These are phyloP conservation scores for Jamesozyma lodderae DNA, from an alignment of 805 yeast species.

Conservation along the genomic window DNA sequence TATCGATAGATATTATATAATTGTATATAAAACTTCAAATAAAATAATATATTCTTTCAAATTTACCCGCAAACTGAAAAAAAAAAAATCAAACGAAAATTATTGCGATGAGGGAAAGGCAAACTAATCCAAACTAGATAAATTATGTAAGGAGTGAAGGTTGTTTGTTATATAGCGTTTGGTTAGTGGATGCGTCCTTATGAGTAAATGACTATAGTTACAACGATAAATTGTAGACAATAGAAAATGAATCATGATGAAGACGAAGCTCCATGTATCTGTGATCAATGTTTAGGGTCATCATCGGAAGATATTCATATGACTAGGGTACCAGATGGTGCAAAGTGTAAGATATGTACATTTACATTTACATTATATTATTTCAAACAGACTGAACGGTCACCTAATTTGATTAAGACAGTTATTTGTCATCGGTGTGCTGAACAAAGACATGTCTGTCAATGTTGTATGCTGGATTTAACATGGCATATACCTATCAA, in stretches of 20 bases:
- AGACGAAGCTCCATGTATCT: conserved; percentile 32
- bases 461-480: conserved; percentile 75
- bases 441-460: conserved; percentile 73
- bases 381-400: conserved; percentile 36
- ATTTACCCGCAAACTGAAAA: too few relatives aligned
- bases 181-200: too few relatives aligned
- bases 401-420: conserved; percentile 44
- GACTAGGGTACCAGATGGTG: conserved; percentile 61
- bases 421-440: conserved; percentile 76
- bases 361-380: conserved; percentile 74
- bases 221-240: too few relatives aligned
- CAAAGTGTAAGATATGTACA: conserved; percentile 79
- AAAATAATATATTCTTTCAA: too few relatives aligned
- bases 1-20: too few relatives aligned
- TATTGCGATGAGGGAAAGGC: too few relatives aligned
- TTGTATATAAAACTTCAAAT: too few relatives aligned
- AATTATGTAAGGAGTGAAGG: too few relatives aligned
- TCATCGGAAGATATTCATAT: conserved; percentile 35
- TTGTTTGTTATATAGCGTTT: too few relatives aligned
- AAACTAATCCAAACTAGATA: too few relatives aligned
- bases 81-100: too few relatives aligned
- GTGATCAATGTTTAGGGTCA: conserved; percentile 63
- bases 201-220: too few relatives aligned
- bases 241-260: background rate
- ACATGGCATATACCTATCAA: conserved; percentile 73